Evolutionary conservation across 2,329 filamentous ascomycete genomes (phyloP).

Genomic region (Akanthomyces lecanii): DNA sequence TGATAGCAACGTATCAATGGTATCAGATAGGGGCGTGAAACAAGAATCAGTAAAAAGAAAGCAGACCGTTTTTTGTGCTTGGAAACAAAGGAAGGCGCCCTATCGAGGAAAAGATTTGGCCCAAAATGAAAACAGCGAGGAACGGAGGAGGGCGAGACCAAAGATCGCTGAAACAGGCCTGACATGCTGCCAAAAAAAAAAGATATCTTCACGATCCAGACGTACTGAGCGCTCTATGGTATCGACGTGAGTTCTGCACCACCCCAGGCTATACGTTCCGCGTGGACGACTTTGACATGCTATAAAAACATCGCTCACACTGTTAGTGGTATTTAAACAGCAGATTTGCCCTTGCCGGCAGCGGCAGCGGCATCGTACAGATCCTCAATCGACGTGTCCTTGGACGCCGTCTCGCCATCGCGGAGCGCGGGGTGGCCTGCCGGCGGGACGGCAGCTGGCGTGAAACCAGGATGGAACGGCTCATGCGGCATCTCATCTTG

Average conservation of each 20-base stretch:
- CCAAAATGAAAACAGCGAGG: too few relatives aligned
- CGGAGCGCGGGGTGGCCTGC: not conserved
- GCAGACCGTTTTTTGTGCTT: not conserved
- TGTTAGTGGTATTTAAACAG: not conserved
- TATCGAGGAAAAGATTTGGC: too few relatives aligned
- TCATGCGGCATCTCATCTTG: constrained; percentile 30
- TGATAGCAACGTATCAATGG: not conserved
- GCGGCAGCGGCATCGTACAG: constrained; percentile 10
- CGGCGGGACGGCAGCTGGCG: constrained; percentile 13
- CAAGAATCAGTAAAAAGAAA: not conserved
- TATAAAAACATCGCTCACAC: not conserved
- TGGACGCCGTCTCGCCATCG: not conserved
- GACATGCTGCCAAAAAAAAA: too few relatives aligned
- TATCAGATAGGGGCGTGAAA: not conserved
- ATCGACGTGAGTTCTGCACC: not conserved
- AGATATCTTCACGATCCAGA: not conserved
- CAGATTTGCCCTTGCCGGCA: constrained; percentile 5
- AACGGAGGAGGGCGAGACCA: not conserved
- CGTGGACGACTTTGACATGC: not conserved
- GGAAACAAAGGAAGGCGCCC: not conserved
- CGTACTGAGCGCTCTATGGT: not conserved
- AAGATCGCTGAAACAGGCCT: not conserved
- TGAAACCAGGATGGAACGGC: constrained; percentile 38
- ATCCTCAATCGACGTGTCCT: constrained; percentile 8
- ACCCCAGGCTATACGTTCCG: not conserved